Base-by-base conservation (phyloP, 257 asterid species). In the Solanum pimpinellifolium region DNA sequence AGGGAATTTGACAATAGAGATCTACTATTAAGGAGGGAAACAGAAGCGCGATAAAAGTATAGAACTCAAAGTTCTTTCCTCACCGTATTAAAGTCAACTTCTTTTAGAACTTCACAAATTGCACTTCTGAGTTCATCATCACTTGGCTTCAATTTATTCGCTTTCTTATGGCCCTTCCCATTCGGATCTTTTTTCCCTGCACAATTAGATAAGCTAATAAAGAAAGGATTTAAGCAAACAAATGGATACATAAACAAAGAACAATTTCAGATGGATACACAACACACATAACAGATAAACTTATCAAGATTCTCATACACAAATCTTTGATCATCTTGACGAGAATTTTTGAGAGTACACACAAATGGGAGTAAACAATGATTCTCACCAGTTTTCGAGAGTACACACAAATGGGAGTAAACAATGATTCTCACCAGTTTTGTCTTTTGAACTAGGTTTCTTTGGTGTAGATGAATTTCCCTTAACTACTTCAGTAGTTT, bases 381-480 rank as follows among this genome's bases (percentile, higher is more conserved):
- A 27, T 83, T 73, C 95, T 91, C 85, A 95, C 99, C 97, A 74
- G 92, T 87, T 77, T 87, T 92, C 25, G 27, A 3, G 80, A 73
- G 80, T 42, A 77, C 39, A 77, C 83, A 8, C 39, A 44, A 77
- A 44, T 44, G 62, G 83, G 37, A 14, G 83, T 7, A 42, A 77
- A 25, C n/a, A 44, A 44, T 44, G 83, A 27, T 83, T 73, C 95
- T 91, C 85, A 95, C 99, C 97, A 74, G 92, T 87, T 77, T 87
- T 92, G 88, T 90, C 94, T 87, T 86, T 94, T 62, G 95, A 56
- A 65, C 90, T 85, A 21, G 94, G 84, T 86, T 93, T 93, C 90
- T 92, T 94, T 37, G 93, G 91, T 87, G 91, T 72, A 66, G 95
- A 56, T 41, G 93, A 13, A 89, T 92, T 92, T 90, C 77, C 92